Percentiles rank a stretch among this genome's conserved stretches.
Evolutionary conservation across 2,329 filamentous ascomycete genomes (phyloP).

Genomic region (Colletotrichum scovillei): DNA sequence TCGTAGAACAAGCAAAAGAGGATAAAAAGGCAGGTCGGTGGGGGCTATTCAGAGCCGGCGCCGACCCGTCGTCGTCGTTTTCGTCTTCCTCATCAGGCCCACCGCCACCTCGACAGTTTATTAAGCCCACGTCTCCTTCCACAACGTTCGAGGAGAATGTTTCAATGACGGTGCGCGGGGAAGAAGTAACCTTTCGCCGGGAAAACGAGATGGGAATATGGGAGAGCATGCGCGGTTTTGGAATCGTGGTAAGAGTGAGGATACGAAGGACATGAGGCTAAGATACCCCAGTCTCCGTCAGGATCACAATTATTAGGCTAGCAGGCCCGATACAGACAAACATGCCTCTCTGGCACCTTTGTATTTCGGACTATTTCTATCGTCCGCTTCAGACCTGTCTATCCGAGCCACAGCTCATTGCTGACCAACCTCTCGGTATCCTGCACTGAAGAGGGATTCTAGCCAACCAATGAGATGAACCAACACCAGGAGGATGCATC

Average conservation of each 20-base stretch:
- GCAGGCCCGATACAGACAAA: no score
- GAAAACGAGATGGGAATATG: constrained; percentile 64
- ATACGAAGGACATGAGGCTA: constrained; percentile 31
- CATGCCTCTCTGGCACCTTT: no score
- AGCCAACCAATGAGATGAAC: neutral
- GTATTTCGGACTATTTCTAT: neutral
- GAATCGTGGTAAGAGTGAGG: constrained; percentile 56
- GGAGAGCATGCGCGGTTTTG: constrained; percentile 63
- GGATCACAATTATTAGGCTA: no score
- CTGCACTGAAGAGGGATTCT: neutral
- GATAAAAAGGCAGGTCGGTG: constrained; percentile 49
- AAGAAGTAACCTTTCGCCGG: constrained; percentile 62
- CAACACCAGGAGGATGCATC: neutral
- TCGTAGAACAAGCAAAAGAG: constrained; percentile 45
- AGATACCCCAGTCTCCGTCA: neutral
- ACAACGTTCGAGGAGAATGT: constrained; percentile 39
- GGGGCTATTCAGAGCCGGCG: constrained; percentile 44
- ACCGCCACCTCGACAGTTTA: neutral
- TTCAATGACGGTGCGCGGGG: constrained; percentile 54
- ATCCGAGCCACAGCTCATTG: neutral
- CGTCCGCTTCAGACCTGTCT: no score
- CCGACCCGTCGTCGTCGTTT: constrained; percentile 33
- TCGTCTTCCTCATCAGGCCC: constrained; percentile 4
- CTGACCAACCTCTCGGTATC: neutral
- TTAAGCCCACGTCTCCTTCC: neutral